Conservation (phyloP, 306 rosid genomes). For the Sindora glabra region DNA sequence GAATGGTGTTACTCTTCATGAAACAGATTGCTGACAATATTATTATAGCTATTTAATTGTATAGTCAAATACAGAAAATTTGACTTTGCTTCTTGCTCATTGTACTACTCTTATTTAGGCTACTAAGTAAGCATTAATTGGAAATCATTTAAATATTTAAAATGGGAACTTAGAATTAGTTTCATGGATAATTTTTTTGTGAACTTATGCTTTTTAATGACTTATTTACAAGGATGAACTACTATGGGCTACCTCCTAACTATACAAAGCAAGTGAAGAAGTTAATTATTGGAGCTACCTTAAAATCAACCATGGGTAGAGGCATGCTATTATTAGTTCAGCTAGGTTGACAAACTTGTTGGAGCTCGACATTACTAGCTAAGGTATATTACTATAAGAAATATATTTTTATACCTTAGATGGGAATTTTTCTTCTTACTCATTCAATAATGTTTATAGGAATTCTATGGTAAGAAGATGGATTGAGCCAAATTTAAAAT, state of each 20-base stretch:
- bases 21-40: no score
- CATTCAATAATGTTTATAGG: conserved; percentile 24
- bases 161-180: neutral
- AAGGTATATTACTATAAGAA: conserved; percentile 22
- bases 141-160: neutral
- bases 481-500: conserved; percentile 43
- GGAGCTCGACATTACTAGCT: conserved; percentile 72
- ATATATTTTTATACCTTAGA: neutral
- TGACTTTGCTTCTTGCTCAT: conserved; percentile 70
- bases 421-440: neutral
- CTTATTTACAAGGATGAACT: conserved; percentile 97
- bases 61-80: conserved; percentile 70
- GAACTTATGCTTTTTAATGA: neutral
- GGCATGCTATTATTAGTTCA: conserved; percentile 53
- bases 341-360: conserved; percentile 83
- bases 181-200: neutral
- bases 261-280: conserved; percentile 59
- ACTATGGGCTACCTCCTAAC: conserved; percentile 84
- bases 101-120: conserved; percentile 85
- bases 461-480: conserved; percentile 50
- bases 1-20: no score
- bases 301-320: conserved; percentile 58
- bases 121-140: conserved; percentile 53
- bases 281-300: conserved; percentile 46
- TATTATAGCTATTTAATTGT: conserved; percentile 64